A percentile compares a stretch with the other conserved stretches of the same genome.
Evolutionary conservation across 1,284 basidiomycete genomes (phyloP).

Genomic region (Moniliella sp.): DNA sequence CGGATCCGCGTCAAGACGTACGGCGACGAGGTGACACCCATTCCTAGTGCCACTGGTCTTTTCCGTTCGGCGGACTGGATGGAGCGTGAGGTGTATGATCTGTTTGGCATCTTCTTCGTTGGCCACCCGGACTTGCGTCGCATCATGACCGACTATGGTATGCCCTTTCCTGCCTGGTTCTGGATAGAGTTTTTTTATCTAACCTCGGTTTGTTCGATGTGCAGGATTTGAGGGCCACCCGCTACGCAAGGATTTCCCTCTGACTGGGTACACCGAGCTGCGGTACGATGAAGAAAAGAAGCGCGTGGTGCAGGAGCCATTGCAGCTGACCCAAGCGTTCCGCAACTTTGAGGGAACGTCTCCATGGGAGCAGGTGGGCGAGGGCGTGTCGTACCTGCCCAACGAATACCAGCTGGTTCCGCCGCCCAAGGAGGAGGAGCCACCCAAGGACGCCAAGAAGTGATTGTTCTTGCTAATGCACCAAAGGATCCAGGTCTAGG

Average conservation of each 20-base stretch:
- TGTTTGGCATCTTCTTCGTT: constrained; percentile 89
- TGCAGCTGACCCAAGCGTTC: constrained; percentile 94
- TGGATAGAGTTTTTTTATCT: too few species aligned
- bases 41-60: constrained; percentile 58
- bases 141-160: constrained; percentile 92
- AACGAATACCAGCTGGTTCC: constrained; percentile 36
- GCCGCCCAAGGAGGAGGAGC: constrained; percentile 33
- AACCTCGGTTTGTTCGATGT: too few species aligned
- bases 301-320: constrained; percentile 87
- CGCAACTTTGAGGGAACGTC: constrained; percentile 93
- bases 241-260: constrained; percentile 85
- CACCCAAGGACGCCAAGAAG: too few species aligned
- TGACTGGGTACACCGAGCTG: constrained; percentile 90
- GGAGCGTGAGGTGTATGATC: constrained; percentile 92
- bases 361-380: constrained; percentile 90
- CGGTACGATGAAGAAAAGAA: constrained; percentile 96
- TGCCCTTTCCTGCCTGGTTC: constrained; percentile 8
- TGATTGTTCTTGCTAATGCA: too few species aligned
- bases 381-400: constrained; percentile 50
- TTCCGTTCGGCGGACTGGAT: constrained; percentile 94
- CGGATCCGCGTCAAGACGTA: constrained; percentile 94
- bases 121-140: constrained; percentile 87
- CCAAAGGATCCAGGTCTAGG: too few species aligned
- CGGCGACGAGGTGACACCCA: constrained; percentile 78
- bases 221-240: constrained; percentile 97